Percentiles rank a stretch among this genome's conserved stretches.
Conservation (phyloP, 108 stramenopile genomes). For the Hondaea fermentalgiana region DNA sequence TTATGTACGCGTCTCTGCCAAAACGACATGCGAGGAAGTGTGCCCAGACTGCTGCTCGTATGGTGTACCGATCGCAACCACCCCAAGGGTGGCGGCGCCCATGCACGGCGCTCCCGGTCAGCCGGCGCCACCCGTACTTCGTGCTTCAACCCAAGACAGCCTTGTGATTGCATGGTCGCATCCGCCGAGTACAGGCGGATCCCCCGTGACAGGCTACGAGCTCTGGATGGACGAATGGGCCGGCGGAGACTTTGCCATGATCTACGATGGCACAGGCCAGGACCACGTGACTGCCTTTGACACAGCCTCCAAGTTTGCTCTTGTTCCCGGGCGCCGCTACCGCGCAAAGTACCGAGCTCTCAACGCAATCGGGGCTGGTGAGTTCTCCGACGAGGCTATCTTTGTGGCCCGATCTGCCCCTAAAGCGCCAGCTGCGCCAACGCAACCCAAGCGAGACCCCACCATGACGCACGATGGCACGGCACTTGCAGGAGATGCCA, state of each 20-base stretch:
- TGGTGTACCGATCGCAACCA: conserved; percentile 17
- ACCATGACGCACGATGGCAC: conserved; percentile 33
- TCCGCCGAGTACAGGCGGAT: conserved; percentile 64
- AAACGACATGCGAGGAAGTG: not conserved
- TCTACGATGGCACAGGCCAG: conserved; percentile 64
- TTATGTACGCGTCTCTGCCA: conserved; percentile 59
- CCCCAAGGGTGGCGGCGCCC: conserved; percentile 28
- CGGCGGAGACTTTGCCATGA: conserved; percentile 49
- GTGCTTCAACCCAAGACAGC: conserved; percentile 50
- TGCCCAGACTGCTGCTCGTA: not conserved
- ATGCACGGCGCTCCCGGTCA: conserved; percentile 52
- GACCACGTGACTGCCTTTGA: conserved; percentile 44
- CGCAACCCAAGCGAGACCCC: conserved; percentile 52
- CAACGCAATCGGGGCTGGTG: conserved; percentile 54
- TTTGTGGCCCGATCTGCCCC: conserved; percentile 35
- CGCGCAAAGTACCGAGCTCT: conserved; percentile 68
- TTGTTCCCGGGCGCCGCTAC: conserved; percentile 61
- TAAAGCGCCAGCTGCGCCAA: conserved; percentile 49
- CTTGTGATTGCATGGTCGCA: conserved; percentile 62
- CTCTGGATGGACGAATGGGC: conserved; percentile 75
- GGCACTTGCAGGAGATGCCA: conserved; percentile 36
- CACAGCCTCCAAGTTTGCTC: conserved; percentile 32
- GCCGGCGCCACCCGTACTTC: conserved; percentile 56
- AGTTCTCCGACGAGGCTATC: conserved; percentile 51
- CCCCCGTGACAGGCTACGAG: conserved; percentile 63